These are phyloP conservation scores for Tetradesmus obliquus DNA, from an alignment of 139 green algal genomes.

Conservation along the genomic window DNA sequence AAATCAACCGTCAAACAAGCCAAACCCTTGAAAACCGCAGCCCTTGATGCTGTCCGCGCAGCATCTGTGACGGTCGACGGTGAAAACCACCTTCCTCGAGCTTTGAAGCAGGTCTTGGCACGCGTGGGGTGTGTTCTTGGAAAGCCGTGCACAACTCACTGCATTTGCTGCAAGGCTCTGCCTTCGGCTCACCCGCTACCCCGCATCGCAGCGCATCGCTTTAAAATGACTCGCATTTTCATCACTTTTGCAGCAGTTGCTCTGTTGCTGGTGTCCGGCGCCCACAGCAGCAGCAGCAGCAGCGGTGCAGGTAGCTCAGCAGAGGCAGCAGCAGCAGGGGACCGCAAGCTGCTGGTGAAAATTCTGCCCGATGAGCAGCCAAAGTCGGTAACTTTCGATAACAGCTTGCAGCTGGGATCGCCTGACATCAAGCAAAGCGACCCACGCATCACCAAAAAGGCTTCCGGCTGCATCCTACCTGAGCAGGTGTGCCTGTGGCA, in stretches of 20 bases:
- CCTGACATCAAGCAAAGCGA: background rate
- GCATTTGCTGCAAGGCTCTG: too few relatives aligned
- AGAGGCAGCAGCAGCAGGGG: background rate
- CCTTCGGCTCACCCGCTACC: too few relatives aligned
- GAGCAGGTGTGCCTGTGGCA: constrained; percentile 8
- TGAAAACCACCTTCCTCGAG: too few relatives aligned
- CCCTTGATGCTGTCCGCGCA: too few relatives aligned
- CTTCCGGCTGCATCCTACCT: background rate
- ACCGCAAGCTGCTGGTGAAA: background rate
- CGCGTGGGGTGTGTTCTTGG: too few relatives aligned
- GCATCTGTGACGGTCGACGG: too few relatives aligned
- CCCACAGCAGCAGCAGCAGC: background rate
- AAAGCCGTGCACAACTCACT: too few relatives aligned
- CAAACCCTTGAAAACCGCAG: too few relatives aligned
- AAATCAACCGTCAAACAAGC: too few relatives aligned
- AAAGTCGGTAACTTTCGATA: background rate
- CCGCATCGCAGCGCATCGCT: too few relatives aligned
- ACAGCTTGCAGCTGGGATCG: background rate
- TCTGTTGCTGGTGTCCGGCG: background rate
- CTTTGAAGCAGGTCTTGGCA: too few relatives aligned
- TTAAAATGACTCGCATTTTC: too few relatives aligned
- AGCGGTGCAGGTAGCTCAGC: background rate
- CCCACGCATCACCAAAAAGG: background rate
- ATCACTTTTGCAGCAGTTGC: background rate
- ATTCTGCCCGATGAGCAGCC: constrained; percentile 2